Evolutionary conservation across 768 basidiomycete species (phyloP), one percentile per base, ranked within the genome.

Genomic region (Agaricus blazei): DNA sequence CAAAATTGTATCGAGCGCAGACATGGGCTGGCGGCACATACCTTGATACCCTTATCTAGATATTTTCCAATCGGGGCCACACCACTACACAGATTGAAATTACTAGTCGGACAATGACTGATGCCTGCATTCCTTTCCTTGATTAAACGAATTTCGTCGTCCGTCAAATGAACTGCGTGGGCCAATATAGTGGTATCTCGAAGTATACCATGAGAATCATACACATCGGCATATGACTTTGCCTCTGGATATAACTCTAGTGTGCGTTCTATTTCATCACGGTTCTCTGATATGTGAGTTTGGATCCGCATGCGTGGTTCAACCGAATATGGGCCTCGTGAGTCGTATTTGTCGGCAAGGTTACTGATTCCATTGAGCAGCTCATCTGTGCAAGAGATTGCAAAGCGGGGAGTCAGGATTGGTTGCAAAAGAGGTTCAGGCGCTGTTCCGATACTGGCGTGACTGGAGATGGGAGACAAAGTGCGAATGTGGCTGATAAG

Each of bases 331-430:
- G 31, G 31, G 11, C 34, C 6, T 9, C 50, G 47, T 12, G 6
- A 23, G 7, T 49, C 41, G 36, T 50, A 26, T 37, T 44, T 31
- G 48, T 56, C 37, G 0, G 88, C 88, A 40, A 96, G 70, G 4
- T 71, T 60, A 8, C 88, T 84, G 4, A 98, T 75, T 3, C 72
- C 69, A 0, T 64, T 46, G 48, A 98, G 77, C 29, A 95, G 81
- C n/a, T 80, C 71, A 11, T 76, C 68, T 0, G 93, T 84, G 70
- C 93, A 96, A 9, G 90, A 85, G 56, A 98, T 88, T 24, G 96
- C 96, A 68, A 98, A 98, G n/a, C 96, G 89, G 12, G 96, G 96
- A 0, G 96, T 98, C 42, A 98, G 72, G 63, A 93, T 84, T 4
- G 96, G 96, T 54, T 90, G 89, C 9, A 98, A 88, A 6, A 95